Evolutionary conservation across 768 basidiomycete species (phyloP).

Genomic region (Mycena olivaceomarginata): DNA sequence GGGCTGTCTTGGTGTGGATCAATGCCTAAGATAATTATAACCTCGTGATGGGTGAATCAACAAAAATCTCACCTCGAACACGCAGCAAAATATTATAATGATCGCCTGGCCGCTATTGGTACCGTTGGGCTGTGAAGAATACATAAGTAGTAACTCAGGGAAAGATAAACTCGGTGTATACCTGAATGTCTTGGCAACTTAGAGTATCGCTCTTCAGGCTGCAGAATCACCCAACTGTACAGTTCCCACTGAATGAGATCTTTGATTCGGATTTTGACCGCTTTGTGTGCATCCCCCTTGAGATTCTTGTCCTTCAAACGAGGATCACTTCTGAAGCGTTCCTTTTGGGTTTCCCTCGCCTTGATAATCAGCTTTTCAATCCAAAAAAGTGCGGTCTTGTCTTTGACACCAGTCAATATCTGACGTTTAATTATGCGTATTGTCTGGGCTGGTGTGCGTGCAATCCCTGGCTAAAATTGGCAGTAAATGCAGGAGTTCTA

Average conservation of each 20-base stretch:
- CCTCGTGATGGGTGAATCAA: too few species aligned
- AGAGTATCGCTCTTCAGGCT: background rate
- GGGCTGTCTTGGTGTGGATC: slow-evolving; percentile 32
- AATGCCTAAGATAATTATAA: background rate
- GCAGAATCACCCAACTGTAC: slow-evolving; percentile 24
- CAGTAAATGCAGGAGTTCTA: too few species aligned
- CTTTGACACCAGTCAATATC: too few species aligned
- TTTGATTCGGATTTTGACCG: slow-evolving; percentile 14
- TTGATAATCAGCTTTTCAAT: too few species aligned
- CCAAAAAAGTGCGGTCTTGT: too few species aligned
- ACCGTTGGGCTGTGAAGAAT: background rate
- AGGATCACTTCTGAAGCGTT: slow-evolving; percentile 16
- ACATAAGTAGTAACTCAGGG: background rate
- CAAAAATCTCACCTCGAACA: background rate
- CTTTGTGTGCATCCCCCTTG: slow-evolving; percentile 11
- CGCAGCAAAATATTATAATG: slow-evolving; percentile 22
- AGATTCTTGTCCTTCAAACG: slow-evolving; percentile 14
- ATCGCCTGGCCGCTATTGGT: slow-evolving; percentile 1
- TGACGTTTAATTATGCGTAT: too few species aligned
- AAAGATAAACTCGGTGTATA: background rate
- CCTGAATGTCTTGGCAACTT: slow-evolving; percentile 7
- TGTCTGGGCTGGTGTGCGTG: too few species aligned
- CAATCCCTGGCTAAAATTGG: background rate
- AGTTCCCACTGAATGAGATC: slow-evolving; percentile 21
- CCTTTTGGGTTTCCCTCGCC: too few species aligned